A percentile compares a stretch with the other conserved stretches of the same genome.
Evolutionary conservation across 2,329 filamentous ascomycete species (phyloP).

Genomic region (Tolypocladium sp.): DNA sequence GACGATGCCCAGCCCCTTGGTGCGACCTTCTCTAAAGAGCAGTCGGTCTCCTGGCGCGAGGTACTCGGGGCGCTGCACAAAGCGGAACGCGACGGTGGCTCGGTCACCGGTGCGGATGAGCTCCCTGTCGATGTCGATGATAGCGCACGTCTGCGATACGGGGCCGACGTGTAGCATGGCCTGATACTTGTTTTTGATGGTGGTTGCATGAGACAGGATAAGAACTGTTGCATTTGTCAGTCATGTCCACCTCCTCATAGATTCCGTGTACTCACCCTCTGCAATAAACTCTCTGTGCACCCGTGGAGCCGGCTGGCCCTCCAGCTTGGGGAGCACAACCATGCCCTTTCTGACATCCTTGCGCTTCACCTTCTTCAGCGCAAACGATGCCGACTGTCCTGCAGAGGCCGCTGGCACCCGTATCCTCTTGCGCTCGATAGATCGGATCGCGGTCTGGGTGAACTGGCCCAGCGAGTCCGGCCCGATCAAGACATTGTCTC

Average conservation of each 20-base stretch:
- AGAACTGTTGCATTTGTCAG: conserved; percentile 47
- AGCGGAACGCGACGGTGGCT: conserved; percentile 89
- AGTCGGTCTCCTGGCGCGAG: conserved; percentile 80
- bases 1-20: conserved; percentile 91
- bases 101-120: conserved; percentile 91
- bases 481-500: conserved; percentile 82
- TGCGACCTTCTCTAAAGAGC: conserved; percentile 87
- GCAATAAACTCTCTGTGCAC: conserved; percentile 71
- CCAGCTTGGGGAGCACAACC: conserved; percentile 83
- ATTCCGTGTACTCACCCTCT: conserved; percentile 45
- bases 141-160: conserved; percentile 89
- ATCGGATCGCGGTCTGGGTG: conserved; percentile 74
- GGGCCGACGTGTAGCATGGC: conserved; percentile 97
- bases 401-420: conserved; percentile 79
- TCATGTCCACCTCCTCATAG: not conserved
- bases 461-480: conserved; percentile 90
- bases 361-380: conserved; percentile 74
- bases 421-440: conserved; percentile 91
- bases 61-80: conserved; percentile 91
- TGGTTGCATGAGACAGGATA: conserved; percentile 91
- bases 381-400: conserved; percentile 88
- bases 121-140: conserved; percentile 94
- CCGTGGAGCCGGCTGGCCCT: conserved; percentile 60
- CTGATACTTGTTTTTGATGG: conserved; percentile 94
- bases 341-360: conserved; percentile 97